phyloP scores from a whole-genome alignment of 331 rosid genomes.

The Saraca asoca region DNA sequence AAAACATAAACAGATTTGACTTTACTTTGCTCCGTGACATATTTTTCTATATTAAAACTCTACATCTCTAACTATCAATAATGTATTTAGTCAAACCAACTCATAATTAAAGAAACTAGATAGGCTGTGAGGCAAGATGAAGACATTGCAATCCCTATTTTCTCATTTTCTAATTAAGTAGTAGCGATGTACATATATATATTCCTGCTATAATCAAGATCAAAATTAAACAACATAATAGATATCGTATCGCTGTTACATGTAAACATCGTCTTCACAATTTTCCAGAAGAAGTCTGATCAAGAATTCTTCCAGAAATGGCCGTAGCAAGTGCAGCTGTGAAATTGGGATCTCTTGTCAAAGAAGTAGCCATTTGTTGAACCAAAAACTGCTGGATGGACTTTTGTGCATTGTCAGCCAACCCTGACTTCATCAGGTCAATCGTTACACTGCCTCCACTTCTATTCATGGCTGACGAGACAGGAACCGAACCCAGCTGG shows the following conservation, averaged over 20 bases:
- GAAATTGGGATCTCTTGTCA: slow-evolving; percentile 80
- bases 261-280: slow-evolving; percentile 8
- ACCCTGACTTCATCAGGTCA: slow-evolving; percentile 36
- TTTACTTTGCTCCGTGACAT: too few species aligned
- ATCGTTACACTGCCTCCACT: slow-evolving; percentile 29
- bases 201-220: neutral
- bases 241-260: neutral
- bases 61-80: too few species aligned
- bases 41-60: too few species aligned
- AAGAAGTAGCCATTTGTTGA: slow-evolving; percentile 77
- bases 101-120: too few species aligned
- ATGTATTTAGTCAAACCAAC: too few species aligned
- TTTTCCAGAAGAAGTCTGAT: slow-evolving; percentile 20
- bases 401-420: slow-evolving; percentile 25
- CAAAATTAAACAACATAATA: slow-evolving; percentile 4
- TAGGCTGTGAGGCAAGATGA: too few species aligned
- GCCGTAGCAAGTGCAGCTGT: slow-evolving; percentile 70
- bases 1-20: too few species aligned
- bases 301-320: slow-evolving; percentile 60
- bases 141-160: too few species aligned
- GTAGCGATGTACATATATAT: neutral
- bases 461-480: slow-evolving; percentile 25
- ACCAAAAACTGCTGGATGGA: slow-evolving; percentile 46
- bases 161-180: too few species aligned
- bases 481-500: slow-evolving; percentile 21